phyloP scores from a whole-genome alignment of 352 stramenopile species.

The Globisporangium nodosum region DNA sequence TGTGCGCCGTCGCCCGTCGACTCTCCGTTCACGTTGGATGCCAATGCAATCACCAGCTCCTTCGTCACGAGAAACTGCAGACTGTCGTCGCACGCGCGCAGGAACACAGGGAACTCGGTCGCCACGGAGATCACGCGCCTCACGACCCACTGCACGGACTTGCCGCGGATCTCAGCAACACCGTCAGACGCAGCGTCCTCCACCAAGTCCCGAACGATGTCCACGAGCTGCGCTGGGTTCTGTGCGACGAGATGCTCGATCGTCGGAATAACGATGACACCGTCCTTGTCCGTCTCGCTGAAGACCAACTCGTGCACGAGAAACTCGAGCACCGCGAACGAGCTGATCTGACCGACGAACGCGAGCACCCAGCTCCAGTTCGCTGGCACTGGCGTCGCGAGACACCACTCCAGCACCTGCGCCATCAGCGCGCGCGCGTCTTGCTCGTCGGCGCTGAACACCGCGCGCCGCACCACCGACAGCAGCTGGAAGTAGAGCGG shows the following conservation, averaged over 20 bases:
- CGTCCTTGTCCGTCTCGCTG: background rate
- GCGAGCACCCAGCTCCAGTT: slow-evolving; percentile 52
- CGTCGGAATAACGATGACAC: slow-evolving; percentile 20
- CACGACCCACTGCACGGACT: slow-evolving; percentile 12
- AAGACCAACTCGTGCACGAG: slow-evolving; percentile 32
- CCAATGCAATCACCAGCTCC: slow-evolving; percentile 31
- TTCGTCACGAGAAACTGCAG: slow-evolving; percentile 61
- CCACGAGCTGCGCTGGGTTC: slow-evolving; percentile 36
- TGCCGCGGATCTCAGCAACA: background rate
- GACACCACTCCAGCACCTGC: slow-evolving; percentile 48
- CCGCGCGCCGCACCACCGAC: slow-evolving; percentile 28
- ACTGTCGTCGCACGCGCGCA: slow-evolving; percentile 44
- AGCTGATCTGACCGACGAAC: slow-evolving; percentile 38
- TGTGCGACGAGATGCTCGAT: slow-evolving; percentile 38
- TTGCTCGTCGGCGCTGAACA: slow-evolving; percentile 26
- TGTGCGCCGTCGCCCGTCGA: too few relatives aligned
- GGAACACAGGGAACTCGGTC: slow-evolving; percentile 24
- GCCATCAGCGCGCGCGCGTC: slow-evolving; percentile 17
- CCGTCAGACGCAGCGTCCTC: slow-evolving; percentile 13
- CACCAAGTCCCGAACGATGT: slow-evolving; percentile 40
- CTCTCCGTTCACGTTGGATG: slow-evolving; percentile 13
- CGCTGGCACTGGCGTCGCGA: slow-evolving; percentile 15
- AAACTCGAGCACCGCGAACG: slow-evolving; percentile 39
- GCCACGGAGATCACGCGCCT: slow-evolving; percentile 28
- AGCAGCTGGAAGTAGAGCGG: slow-evolving; percentile 42